Base-by-base conservation (phyloP, 1,139 yeast species). In the Lodderomyces orthopsilosis region DNA sequence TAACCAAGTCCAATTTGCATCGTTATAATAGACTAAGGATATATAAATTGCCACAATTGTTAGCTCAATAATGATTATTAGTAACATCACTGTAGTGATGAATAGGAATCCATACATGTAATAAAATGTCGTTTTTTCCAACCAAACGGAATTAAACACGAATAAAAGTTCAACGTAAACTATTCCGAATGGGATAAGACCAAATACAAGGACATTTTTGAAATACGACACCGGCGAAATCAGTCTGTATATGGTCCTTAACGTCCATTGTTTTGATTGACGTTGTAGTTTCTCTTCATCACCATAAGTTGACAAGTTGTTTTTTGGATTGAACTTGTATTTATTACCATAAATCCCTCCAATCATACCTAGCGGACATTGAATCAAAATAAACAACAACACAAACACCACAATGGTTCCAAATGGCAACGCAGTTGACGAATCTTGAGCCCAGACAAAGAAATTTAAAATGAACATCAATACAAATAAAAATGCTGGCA, bases 1-100 rank as follows among this genome's bases (percentile, higher is more conserved):
- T 51, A 84, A 73, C 96, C 96, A 89, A 59, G 87, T 88, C 96
- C 96, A 89, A 48, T 72, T 65, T 43, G 82, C 81, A 56, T 84
- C 81, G 43, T 79, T 81, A 50, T 79, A 71, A 37, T 77, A 73
- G 2, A 69, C 61, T 55, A 89, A 70, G 37, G 83, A 76, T 33
- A 84, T 58, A 56, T 84, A 88, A 12, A 85, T 74, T 9, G 87
- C 81, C 36, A 88, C 78, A 30, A 89, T 74, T n/a, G 93, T 78
- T 44, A 86, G 78, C 59, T 88, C 95, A 38, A 79, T 69, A 30
- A 87, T 81, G 10, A 87, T 80, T 33, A 85, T 66, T 35, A 80
- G 63, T 33, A 86, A 67, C 43, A 87, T 69, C 6, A 81, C 47
- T 27, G 83, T 73, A 2, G 90, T 84, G 22, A 81, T 65, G 21